A percentile compares a stretch with the other conserved stretches of the same genome.
phyloP scores from a whole-genome alignment of 225 moss, liverwort and hornwort genomes.

The Asterella californica region DNA sequence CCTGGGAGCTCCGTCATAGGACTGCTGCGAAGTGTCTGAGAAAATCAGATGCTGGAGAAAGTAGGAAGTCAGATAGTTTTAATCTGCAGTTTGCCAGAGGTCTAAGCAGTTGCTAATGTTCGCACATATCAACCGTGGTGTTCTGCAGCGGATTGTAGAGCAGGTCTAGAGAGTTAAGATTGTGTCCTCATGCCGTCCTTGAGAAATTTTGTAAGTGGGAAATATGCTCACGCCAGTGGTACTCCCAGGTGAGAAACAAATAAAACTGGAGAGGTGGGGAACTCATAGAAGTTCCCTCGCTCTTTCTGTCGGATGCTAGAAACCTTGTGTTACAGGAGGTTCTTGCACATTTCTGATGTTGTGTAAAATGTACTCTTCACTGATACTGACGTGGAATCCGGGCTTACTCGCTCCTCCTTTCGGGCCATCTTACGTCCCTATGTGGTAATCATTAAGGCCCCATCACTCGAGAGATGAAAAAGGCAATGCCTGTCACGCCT shows the following conservation, averaged over 20 bases:
- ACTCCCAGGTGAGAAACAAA: conserved; percentile 8
- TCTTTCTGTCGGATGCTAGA: background rate
- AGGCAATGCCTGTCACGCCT: too few relatives aligned
- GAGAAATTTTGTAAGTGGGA: conserved; percentile 14
- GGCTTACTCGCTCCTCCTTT: too few relatives aligned
- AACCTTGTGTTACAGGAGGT: background rate
- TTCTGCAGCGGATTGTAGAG: background rate
- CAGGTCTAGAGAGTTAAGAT: background rate
- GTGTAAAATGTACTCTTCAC: background rate
- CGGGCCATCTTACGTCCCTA: too few relatives aligned
- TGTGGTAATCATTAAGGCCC: too few relatives aligned
- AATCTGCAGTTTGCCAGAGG: background rate
- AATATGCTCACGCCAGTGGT: background rate
- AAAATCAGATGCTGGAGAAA: background rate
- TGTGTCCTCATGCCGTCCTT: background rate
- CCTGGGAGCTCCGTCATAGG: conserved; percentile 65
- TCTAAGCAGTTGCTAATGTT: background rate
- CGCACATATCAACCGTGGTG: background rate
- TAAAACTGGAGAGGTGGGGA: conserved; percentile 4
- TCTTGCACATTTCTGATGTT: too few relatives aligned
- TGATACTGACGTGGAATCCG: background rate
- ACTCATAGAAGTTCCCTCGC: background rate
- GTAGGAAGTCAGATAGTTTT: background rate
- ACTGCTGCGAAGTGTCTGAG: background rate
- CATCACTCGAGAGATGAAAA: too few relatives aligned